Conservation (phyloP, 306 rosid genomes). For the Abrus precatorius region DNA sequence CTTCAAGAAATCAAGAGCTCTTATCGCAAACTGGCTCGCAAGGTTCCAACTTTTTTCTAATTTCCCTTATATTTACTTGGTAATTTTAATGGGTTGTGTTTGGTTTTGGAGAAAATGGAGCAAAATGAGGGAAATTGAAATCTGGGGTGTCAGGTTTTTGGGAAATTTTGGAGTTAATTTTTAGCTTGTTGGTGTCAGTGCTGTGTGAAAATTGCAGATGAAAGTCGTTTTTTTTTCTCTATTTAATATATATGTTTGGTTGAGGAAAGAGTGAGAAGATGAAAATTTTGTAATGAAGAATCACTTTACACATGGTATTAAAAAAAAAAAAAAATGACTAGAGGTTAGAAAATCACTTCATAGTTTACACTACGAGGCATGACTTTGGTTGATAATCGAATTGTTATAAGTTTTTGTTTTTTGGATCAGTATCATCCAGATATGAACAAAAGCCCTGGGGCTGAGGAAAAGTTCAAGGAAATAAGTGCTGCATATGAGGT, state of each 20-base stretch:
- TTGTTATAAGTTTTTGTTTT: neutral
- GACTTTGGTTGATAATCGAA: neutral
- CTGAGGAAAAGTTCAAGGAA: slow-evolving; percentile 95
- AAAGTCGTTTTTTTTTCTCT: neutral
- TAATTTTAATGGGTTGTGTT: slow-evolving; percentile 42
- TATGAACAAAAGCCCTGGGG: slow-evolving; percentile 78
- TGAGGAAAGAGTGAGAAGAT: neutral
- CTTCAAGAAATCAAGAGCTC: slow-evolving; percentile 82
- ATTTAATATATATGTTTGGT: neutral
- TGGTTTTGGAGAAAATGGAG: slow-evolving; percentile 45
- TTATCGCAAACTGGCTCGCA: slow-evolving; percentile 85
- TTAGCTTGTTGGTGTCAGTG: slow-evolving; percentile 15
- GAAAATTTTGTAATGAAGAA: neutral
- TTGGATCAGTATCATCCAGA: slow-evolving; percentile 90
- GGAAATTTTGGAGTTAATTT: neutral
- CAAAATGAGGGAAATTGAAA: slow-evolving; percentile 9
- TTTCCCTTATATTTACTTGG: neutral
- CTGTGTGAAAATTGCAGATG: slow-evolving; percentile 18
- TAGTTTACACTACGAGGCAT: neutral
- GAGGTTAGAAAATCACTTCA: neutral
- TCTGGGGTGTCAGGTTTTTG: slow-evolving; percentile 25
- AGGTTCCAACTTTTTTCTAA: slow-evolving; percentile 59
- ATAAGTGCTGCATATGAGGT: slow-evolving; percentile 99
- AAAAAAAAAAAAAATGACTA: no score
- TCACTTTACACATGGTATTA: slow-evolving; percentile 1